Conservation (phyloP, 768 basidiomycete species). For the Mycena polygramma region DNA sequence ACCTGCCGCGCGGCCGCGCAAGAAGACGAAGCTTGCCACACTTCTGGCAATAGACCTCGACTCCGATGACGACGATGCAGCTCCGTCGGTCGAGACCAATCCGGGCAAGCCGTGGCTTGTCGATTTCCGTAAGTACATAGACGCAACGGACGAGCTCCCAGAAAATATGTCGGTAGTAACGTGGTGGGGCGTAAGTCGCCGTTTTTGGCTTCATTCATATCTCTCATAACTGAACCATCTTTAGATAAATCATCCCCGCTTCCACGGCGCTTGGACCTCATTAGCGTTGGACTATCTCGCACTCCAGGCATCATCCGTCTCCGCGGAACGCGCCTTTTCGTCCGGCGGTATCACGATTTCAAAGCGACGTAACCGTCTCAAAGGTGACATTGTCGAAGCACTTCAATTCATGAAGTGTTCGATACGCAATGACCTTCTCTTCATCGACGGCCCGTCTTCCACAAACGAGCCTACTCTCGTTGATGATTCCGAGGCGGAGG, state of each 20-base stretch:
- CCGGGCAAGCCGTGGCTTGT: not conserved
- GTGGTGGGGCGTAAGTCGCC: constrained; percentile 16
- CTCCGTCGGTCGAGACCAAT: not conserved
- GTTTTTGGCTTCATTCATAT: not conserved
- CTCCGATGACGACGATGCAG: not conserved
- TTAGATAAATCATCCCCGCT: constrained; percentile 11
- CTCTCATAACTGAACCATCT: not conserved
- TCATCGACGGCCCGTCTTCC: not conserved
- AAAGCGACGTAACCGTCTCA: constrained; percentile 14
- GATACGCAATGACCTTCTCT: not conserved
- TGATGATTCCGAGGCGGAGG: not conserved
- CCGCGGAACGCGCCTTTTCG: constrained; percentile 9
- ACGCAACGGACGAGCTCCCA: not conserved
- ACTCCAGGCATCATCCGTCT: constrained; percentile 1
- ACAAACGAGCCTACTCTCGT: not conserved
- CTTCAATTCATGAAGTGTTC: constrained; percentile 13
- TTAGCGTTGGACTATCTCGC: constrained; percentile 13
- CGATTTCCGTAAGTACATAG: constrained; percentile 8
- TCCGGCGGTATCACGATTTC: constrained; percentile 11
- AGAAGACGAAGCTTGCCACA: not conserved
- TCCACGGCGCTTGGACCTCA: constrained; percentile 10
- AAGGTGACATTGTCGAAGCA: constrained; percentile 20
- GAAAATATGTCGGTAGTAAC: constrained; percentile 9
- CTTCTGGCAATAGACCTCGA: constrained; percentile 1
- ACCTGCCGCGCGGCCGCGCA: not conserved